These are phyloP conservation scores for Datisca glomerata DNA, from an alignment of 306 rosid species.

Conservation along the genomic window DNA sequence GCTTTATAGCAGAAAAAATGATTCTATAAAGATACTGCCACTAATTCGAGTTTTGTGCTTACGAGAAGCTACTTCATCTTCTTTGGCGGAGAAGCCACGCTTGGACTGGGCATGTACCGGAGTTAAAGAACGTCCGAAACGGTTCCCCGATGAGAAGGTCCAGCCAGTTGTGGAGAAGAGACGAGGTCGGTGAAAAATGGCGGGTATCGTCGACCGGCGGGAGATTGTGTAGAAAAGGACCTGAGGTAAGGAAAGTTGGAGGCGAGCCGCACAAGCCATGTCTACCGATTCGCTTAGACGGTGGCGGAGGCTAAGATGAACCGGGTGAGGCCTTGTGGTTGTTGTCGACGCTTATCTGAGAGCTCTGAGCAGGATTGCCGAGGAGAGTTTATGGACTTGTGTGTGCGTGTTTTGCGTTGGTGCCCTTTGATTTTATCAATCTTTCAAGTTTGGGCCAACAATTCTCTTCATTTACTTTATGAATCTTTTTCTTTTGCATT, in stretches of 20 bases:
- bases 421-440: too few species aligned
- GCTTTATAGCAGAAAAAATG: neutral
- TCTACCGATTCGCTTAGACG: conserved; percentile 5
- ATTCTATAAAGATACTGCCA: neutral
- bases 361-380: too few species aligned
- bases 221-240: conserved; percentile 14
- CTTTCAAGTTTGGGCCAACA: too few species aligned
- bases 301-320: neutral
- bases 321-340: too few species aligned
- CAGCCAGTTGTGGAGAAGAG: conserved; percentile 13
- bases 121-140: conserved; percentile 1
- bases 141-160: conserved; percentile 11
- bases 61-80: conserved; percentile 58
- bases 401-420: too few species aligned
- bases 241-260: conserved; percentile 11
- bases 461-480: too few species aligned
- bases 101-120: conserved; percentile 39
- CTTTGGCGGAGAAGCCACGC: conserved; percentile 29
- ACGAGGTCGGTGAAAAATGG: conserved; percentile 16
- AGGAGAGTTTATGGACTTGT: too few species aligned
- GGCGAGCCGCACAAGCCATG: conserved; percentile 34
- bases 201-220: conserved; percentile 19
- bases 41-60: conserved; percentile 16
- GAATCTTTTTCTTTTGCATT: too few species aligned
- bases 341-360: too few species aligned